Evolutionary conservation across 2,329 filamentous ascomycete species (phyloP).

Genomic region (Volutella citrinella): DNA sequence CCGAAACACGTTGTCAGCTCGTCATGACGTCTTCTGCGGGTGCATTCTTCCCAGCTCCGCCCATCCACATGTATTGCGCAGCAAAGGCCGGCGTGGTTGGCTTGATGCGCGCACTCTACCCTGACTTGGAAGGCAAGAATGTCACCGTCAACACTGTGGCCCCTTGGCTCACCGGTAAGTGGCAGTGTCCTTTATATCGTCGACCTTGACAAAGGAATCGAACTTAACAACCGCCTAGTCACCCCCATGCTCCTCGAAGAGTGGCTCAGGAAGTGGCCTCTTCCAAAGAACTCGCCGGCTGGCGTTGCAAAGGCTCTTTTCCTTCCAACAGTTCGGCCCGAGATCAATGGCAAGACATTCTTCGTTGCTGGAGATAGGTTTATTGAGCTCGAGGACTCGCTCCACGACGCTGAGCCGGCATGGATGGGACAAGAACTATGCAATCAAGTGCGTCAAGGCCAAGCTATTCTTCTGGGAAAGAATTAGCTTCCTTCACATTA

Average conservation of each 20-base stretch:
- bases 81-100: neutral
- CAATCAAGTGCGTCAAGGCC: neutral
- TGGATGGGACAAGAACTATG: constrained; percentile 1
- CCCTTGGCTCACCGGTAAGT: constrained; percentile 1
- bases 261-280: neutral
- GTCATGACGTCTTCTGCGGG: constrained; percentile 1
- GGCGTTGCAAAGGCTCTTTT: constrained; percentile 1
- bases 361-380: constrained; percentile 1
- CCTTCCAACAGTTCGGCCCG: constrained; percentile 1
- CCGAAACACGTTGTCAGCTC: neutral
- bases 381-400: neutral
- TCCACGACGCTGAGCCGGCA: neutral
- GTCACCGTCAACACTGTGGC: constrained; percentile 1
- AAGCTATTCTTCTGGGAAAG: too few species aligned
- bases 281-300: neutral
- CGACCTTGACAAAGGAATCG: neutral
- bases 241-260: constrained; percentile 1
- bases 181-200: neutral
- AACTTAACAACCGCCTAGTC: neutral
- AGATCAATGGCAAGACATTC: constrained; percentile 1
- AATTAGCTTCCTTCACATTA: too few species aligned
- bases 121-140: constrained; percentile 1
- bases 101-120: constrained; percentile 1
- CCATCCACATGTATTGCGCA: constrained; percentile 1
- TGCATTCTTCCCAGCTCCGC: constrained; percentile 1